These are phyloP conservation scores for Trichocladium antarcticum DNA, from an alignment of 495 filamentous ascomycete genomes.

Conservation along the genomic window DNA sequence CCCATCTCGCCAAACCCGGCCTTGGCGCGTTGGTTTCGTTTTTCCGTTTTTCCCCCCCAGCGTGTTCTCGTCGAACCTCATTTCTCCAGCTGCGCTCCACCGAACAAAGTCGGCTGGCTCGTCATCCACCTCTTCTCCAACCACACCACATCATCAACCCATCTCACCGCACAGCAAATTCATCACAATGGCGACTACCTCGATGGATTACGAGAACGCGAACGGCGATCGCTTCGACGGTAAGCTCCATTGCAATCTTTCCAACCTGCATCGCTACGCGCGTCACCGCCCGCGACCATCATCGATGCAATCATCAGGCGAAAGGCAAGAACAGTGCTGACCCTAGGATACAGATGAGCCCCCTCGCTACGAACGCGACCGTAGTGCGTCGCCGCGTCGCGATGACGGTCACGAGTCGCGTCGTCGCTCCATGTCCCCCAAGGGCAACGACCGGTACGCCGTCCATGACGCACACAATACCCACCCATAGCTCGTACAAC, in stretches of 20 bases:
- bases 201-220: conserved; percentile 79
- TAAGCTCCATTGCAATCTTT: conserved; percentile 35
- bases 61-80: not conserved
- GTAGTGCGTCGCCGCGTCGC: conserved; percentile 87
- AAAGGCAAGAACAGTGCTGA: conserved; percentile 7
- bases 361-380: conserved; percentile 65
- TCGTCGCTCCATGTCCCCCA: conserved; percentile 67
- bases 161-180: conserved; percentile 1
- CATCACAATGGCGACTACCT: conserved; percentile 41
- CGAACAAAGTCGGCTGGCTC: conserved; percentile 1
- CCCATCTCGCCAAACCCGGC: not conserved
- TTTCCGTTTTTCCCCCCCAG: not conserved
- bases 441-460: conserved; percentile 60
- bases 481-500: not conserved
- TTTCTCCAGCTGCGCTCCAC: not conserved
- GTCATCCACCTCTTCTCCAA: not conserved
- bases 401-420: conserved; percentile 57
- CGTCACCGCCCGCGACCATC: not conserved
- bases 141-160: not conserved
- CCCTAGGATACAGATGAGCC: conserved; percentile 48
- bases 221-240: conserved; percentile 73
- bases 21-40: not conserved
- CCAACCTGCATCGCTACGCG: not conserved
- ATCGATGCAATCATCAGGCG: not conserved
- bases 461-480: not conserved